phyloP scores from a whole-genome alignment of 352 stramenopile genomes.

The Thraustochytrium sp. region DNA sequence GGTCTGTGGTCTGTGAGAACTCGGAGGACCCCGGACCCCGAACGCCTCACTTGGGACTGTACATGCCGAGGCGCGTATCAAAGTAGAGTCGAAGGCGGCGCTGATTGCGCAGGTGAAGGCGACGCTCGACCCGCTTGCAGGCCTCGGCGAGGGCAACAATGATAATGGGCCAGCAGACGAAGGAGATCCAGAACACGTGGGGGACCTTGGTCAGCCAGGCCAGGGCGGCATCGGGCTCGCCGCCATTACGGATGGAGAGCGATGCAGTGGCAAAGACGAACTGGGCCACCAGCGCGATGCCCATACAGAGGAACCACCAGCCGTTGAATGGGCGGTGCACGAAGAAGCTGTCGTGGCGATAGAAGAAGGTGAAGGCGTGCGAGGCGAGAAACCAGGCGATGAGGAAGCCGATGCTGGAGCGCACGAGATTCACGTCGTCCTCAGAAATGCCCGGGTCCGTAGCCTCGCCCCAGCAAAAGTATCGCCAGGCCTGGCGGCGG shows the following conservation, averaged over 20 bases:
- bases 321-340: background rate
- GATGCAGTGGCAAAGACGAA: background rate
- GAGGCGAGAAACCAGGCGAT: background rate
- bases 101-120: background rate
- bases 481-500: background rate
- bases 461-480: background rate
- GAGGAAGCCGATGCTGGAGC: background rate
- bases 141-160: constrained; percentile 5
- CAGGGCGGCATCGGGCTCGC: background rate
- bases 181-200: background rate
- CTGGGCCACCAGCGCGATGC: background rate
- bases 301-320: background rate
- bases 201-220: constrained; percentile 9
- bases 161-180: background rate
- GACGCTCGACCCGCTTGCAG: background rate
- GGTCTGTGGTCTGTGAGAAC: too few species aligned
- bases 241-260: background rate
- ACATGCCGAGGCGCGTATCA: constrained; percentile 33
- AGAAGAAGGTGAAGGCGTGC: constrained; percentile 20
- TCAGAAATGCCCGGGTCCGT: background rate
- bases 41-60: constrained; percentile 33
- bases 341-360: background rate
- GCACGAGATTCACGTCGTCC: background rate
- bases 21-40: too few species aligned
- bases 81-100: background rate